A percentile compares a stretch with the other conserved stretches of the same genome.
These are phyloP conservation scores for Solanum etuberosum DNA, from an alignment of 257 asterid species.

Conservation along the genomic window DNA sequence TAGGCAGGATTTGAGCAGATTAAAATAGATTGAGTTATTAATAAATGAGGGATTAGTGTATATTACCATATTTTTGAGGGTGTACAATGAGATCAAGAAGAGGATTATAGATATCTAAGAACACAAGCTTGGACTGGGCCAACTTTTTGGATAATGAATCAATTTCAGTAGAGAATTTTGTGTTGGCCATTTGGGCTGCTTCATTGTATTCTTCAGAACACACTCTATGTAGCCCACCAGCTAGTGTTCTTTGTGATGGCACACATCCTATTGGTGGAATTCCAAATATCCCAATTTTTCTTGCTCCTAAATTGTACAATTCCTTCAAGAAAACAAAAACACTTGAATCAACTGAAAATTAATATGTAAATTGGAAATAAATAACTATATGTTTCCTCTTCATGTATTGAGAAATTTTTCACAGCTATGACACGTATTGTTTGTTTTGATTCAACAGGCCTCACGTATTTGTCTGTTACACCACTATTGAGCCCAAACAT, in stretches of 20 bases:
- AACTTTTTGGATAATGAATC: slow-evolving; percentile 7
- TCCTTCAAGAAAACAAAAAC: slow-evolving; percentile 2
- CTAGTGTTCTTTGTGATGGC: slow-evolving; percentile 40
- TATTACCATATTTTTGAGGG: slow-evolving; percentile 26
- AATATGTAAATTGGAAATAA: neutral
- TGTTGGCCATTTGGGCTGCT: slow-evolving; percentile 28
- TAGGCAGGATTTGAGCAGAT: too few species aligned
- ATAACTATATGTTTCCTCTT: neutral
- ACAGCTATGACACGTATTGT: neutral
- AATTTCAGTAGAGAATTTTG: slow-evolving; percentile 15
- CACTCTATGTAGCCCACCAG: slow-evolving; percentile 20
- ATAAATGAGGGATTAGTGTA: neutral
- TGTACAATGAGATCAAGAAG: slow-evolving; percentile 18
- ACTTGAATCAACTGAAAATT: neutral
- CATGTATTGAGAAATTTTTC: neutral
- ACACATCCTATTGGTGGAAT: slow-evolving; percentile 40
- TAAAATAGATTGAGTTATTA: neutral
- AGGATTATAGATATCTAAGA: slow-evolving; percentile 20
- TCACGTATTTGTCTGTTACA: neutral
- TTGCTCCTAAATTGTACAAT: slow-evolving; percentile 25
- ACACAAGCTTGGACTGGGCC: slow-evolving; percentile 8
- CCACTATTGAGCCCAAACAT: neutral
- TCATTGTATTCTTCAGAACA: slow-evolving; percentile 23
- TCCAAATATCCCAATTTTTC: slow-evolving; percentile 29
- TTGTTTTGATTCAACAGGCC: neutral